Base-by-base conservation (phyloP, 768 basidiomycete species). In the Leccinum subgranulosum region DNA sequence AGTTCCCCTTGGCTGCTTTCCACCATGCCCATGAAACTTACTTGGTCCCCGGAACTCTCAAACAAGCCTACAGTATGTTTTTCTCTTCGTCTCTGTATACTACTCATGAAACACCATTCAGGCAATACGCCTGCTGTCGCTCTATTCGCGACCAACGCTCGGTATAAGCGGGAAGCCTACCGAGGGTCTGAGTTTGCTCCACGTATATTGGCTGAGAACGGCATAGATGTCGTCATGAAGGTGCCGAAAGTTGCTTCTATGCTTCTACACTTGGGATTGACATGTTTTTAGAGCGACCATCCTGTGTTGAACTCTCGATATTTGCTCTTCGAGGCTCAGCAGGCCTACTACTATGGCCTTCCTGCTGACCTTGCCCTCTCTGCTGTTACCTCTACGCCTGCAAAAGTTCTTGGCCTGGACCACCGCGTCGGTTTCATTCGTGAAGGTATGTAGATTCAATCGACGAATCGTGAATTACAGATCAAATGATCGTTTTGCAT, bases 1-100 rank as follows among this genome's bases (percentile, higher is more conserved):
- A 92, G 64, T 94, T 93, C 67, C 81, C 84, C 2, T 78, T 94
- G 28, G 83, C 88, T 6, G 87, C 90, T 6, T 85, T 94, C 67
- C 92, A 94, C 65, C 88, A 92, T 66, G 94, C 93, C 8, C 86
- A 92, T 54, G 93, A 96, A 69, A 84, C 92, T 1, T 97, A 92
- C 73, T 80, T 97, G n/a, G 88, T 94, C 23, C 91, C 94, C 1
- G 84, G 84, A 23, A 74, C 88, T 4, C 74, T 98, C 59, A 95
- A 93, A 72, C 76, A 81, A 69, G 84, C 87, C 59, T 94, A 79
- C 55, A 68, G 72, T 72, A 60, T 21, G 62, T 2, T 21, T 1
- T 53, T 43, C 25, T 48, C 14, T 55, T 55, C 4, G 15, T 54
- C 27, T 54, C 14, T n/a, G 25, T 49, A 27, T 53, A 1, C 34